Conservation (phyloP, 805 yeast genomes). For the Spathaspora sp. region DNA sequence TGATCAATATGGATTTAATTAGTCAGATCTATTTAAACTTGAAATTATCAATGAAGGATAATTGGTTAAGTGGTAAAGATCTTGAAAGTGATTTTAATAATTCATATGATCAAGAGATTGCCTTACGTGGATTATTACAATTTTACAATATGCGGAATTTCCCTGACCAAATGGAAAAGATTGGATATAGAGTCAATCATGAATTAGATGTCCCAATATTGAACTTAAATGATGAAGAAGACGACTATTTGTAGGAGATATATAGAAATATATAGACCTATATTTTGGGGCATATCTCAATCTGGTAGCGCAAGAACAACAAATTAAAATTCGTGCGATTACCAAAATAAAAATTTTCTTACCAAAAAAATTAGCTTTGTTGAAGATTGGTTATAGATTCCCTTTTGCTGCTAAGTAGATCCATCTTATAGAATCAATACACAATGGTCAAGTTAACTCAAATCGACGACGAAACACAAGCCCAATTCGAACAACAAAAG, state of each 20-base stretch:
- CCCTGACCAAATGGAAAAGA: slow-evolving; percentile 44
- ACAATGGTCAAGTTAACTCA: slow-evolving; percentile 74
- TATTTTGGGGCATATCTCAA: neutral
- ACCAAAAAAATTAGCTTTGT: neutral
- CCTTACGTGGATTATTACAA: slow-evolving; percentile 73
- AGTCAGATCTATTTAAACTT: slow-evolving; percentile 81
- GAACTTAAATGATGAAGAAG: slow-evolving; percentile 13
- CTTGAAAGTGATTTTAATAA: slow-evolving; percentile 69
- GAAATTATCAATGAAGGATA: slow-evolving; percentile 68
- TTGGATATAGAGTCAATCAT: slow-evolving; percentile 50
- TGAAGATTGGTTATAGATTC: neutral
- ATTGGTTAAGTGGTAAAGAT: slow-evolving; percentile 84
- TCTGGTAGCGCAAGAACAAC: neutral
- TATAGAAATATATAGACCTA: neutral
- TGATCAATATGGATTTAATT: slow-evolving; percentile 88
- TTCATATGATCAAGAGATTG: slow-evolving; percentile 82
- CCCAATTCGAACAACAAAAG: slow-evolving; percentile 32
- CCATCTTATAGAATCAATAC: slow-evolving; percentile 1
- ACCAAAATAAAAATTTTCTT: neutral
- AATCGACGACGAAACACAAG: slow-evolving; percentile 55
- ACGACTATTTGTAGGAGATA: slow-evolving; percentile 1
- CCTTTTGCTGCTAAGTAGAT: neutral
- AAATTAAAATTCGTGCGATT: neutral
- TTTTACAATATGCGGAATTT: slow-evolving; percentile 68
- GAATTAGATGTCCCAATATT: slow-evolving; percentile 18